These are phyloP conservation scores for Monosiga brevicollis DNA, from an alignment of 78 protist species.

Conservation along the genomic window DNA sequence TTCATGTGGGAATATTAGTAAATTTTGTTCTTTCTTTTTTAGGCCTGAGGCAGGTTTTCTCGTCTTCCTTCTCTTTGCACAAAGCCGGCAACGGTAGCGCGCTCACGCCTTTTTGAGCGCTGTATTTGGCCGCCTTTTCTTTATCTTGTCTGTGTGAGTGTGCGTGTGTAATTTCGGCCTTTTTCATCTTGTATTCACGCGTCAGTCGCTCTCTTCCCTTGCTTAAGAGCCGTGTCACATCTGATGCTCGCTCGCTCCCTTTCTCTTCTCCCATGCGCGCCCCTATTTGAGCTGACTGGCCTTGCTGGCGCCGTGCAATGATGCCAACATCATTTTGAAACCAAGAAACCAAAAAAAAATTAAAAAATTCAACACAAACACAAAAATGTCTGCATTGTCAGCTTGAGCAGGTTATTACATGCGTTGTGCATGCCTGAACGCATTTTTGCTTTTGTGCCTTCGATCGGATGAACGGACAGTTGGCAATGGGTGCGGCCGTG, in stretches of 20 bases:
- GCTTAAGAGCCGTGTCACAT: not conserved
- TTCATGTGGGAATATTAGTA: conserved; percentile 38
- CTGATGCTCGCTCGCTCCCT: not conserved
- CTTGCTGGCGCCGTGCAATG: not conserved
- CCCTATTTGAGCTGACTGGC: not conserved
- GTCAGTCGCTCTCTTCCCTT: not conserved
- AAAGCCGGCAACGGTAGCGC: no score
- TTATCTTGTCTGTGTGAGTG: not conserved
- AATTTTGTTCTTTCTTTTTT: no score
- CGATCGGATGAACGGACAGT: no score
- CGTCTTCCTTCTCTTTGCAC: not conserved
- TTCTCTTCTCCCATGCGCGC: not conserved
- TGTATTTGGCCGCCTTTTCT: no score
- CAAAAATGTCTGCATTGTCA: no score
- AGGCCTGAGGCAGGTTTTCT: not conserved
- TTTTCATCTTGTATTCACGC: not conserved
- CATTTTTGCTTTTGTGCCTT: no score
- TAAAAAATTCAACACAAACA: not conserved
- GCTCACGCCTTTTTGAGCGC: no score
- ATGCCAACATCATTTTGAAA: not conserved
- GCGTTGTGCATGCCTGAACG: no score
- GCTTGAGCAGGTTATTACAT: no score
- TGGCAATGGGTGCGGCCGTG: no score
- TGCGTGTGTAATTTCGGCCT: not conserved
- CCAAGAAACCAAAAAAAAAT: no score